A percentile compares a stretch with the other conserved stretches of the same genome.
These are phyloP conservation scores for Linum tenue DNA, from an alignment of 345 rosid species.

Conservation along the genomic window DNA sequence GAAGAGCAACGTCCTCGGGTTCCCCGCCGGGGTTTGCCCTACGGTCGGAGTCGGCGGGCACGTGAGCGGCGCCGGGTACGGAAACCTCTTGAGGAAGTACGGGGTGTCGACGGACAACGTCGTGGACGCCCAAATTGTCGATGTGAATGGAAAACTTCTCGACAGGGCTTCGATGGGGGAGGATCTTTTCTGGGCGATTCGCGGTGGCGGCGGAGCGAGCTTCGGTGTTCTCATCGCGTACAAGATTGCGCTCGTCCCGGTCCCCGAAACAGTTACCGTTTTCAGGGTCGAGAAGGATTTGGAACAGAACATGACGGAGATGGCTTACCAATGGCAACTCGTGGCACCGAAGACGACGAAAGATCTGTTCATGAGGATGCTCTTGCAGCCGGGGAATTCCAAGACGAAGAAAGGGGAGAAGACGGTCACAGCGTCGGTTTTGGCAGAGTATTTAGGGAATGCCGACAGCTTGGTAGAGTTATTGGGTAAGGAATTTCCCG, in stretches of 20 bases:
- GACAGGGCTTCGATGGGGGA: too few species aligned
- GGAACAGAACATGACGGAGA: conserved; percentile 21
- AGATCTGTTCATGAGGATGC: conserved; percentile 55
- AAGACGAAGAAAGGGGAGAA: conserved; percentile 14
- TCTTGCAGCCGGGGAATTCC: conserved; percentile 41
- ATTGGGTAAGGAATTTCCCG: not conserved
- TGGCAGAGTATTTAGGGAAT: conserved; percentile 13
- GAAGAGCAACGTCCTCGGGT: conserved; percentile 35
- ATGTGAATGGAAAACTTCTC: not conserved
- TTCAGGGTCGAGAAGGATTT: conserved; percentile 30
- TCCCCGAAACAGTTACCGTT: conserved; percentile 39
- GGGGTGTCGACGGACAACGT: conserved; percentile 43
- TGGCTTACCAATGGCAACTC: conserved; percentile 33
- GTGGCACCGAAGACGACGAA: conserved; percentile 40
- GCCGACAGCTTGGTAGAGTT: conserved; percentile 12
- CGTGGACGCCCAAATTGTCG: conserved; percentile 49
- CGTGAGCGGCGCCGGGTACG: too few species aligned
- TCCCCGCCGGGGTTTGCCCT: conserved; percentile 30
- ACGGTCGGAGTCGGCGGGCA: too few species aligned
- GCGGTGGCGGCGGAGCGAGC: conserved; percentile 45
- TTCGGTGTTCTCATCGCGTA: conserved; percentile 42
- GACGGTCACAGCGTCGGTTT: conserved; percentile 9
- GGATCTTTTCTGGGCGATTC: too few species aligned
- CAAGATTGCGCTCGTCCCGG: conserved; percentile 42
- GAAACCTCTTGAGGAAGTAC: conserved; percentile 19